Evolutionary conservation across 2,329 filamentous ascomycete genomes (phyloP).

Genomic region (Aspergillus persii): DNA sequence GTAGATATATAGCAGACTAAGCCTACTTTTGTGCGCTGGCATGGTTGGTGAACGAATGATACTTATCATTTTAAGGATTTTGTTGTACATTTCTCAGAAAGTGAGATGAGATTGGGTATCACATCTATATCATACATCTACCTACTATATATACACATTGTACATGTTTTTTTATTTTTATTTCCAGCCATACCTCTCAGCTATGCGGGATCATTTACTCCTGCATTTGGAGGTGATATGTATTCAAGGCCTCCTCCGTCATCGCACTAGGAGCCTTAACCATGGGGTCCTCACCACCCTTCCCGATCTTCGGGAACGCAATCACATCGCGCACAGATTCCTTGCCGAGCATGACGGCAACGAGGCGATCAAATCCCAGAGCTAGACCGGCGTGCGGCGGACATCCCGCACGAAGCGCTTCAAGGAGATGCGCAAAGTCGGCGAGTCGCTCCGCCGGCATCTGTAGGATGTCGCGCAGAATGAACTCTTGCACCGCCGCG

Average conservation of each 20-base stretch:
- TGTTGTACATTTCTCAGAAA: neutral
- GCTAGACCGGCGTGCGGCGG: constrained; percentile 94
- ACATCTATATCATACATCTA: constrained; percentile 7
- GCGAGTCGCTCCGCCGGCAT: constrained; percentile 70
- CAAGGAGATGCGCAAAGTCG: constrained; percentile 81
- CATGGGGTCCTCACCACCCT: constrained; percentile 80
- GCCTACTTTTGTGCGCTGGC: neutral
- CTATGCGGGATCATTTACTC: constrained; percentile 5
- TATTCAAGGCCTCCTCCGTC: constrained; percentile 57
- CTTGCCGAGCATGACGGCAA: constrained; percentile 74
- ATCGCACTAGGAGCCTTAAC: constrained; percentile 73
- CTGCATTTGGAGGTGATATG: constrained; percentile 55
- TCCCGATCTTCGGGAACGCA: constrained; percentile 91
- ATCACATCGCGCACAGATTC: constrained; percentile 88
- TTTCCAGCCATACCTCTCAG: neutral
- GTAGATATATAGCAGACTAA: neutral
- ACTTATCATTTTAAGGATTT: neutral
- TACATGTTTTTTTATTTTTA: neutral
- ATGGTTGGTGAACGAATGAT: neutral
- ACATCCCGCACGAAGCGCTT: constrained; percentile 79
- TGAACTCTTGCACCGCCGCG: constrained; percentile 75
- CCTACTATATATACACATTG: neutral
- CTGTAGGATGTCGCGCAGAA: constrained; percentile 79
- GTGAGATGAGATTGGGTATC: constrained; percentile 16
- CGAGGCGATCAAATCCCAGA: constrained; percentile 82